Percentiles rank a stretch among this genome's conserved stretches.
Evolutionary conservation across 2,329 filamentous ascomycete genomes (phyloP).

Genomic region (Ascocoryne sarcoides): DNA sequence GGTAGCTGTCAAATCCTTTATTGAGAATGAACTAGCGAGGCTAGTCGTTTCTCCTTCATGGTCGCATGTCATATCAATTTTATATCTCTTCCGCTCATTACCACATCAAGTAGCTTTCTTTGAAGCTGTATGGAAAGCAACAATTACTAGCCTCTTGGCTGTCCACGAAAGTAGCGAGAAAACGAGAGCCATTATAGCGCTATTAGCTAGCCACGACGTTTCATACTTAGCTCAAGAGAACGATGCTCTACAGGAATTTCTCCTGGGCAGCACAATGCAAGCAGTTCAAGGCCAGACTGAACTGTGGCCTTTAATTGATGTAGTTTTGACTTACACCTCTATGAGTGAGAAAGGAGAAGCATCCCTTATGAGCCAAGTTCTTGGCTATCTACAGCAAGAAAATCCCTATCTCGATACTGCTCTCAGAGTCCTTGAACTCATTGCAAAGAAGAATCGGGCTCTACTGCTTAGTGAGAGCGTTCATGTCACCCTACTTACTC

Average conservation of each 20-base stretch:
- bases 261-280: constrained; percentile 35
- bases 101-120: constrained; percentile 28
- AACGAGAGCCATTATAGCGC: constrained; percentile 32
- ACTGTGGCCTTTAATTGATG: constrained; percentile 40
- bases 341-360: constrained; percentile 4
- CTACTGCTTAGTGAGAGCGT: constrained; percentile 39
- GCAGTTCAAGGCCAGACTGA: constrained; percentile 30
- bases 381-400: constrained; percentile 19
- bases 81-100: constrained; percentile 46
- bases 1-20: constrained; percentile 39
- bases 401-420: constrained; percentile 21
- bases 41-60: constrained; percentile 63
- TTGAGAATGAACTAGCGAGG: constrained; percentile 45
- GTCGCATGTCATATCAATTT: constrained; percentile 53
- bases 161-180: constrained; percentile 23
- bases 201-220: constrained; percentile 39
- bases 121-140: constrained; percentile 23
- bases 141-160: constrained; percentile 35
- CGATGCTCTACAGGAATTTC: constrained; percentile 37
- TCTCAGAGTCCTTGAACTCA: constrained; percentile 39
- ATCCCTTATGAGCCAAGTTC: constrained; percentile 23
- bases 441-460: constrained; percentile 37
- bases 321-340: constrained; percentile 33
- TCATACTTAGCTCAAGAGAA: constrained; percentile 33
- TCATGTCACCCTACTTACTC: constrained; percentile 43